Evolutionary conservation across 306 rosid species (phyloP).

Genomic region (Vigna mungo): DNA sequence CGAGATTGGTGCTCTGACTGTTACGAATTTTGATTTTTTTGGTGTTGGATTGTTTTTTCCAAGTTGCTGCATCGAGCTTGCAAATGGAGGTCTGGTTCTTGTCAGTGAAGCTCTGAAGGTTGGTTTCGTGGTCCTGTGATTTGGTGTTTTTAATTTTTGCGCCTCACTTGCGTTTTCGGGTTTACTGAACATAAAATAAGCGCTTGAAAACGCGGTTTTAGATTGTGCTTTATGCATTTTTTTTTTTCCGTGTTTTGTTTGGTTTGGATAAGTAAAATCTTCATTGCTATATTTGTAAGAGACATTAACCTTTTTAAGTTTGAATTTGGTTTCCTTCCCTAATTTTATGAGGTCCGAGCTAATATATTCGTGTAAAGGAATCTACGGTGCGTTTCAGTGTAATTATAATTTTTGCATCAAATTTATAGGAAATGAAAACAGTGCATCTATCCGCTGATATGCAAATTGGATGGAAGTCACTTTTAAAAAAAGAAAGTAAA

Average conservation of each 20-base stretch:
- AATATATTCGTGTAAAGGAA: not conserved
- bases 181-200: not conserved
- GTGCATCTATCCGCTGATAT: conserved; percentile 31
- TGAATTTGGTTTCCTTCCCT: conserved; percentile 25
- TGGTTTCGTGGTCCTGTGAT: conserved; percentile 14
- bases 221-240: conserved; percentile 1
- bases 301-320: not conserved
- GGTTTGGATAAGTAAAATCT: conserved; percentile 2
- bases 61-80: conserved; percentile 58
- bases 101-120: conserved; percentile 52
- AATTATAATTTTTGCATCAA: conserved; percentile 22
- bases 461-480: conserved; percentile 9
- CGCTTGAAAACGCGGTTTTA: conserved; percentile 1
- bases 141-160: not conserved
- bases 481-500: not conserved
- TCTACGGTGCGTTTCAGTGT: not conserved
- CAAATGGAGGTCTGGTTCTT: conserved; percentile 48
- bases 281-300: conserved; percentile 11
- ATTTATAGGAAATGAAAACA: not conserved
- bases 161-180: not conserved
- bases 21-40: not conserved
- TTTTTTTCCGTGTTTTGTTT: conserved; percentile 16
- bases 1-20: conserved; percentile 46
- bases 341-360: conserved; percentile 18
- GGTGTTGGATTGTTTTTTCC: conserved; percentile 15